Evolutionary conservation across 805 yeast genomes (phyloP), one percentile per base, ranked within the genome.

Genomic region (Lipomyces chichibuensis): DNA sequence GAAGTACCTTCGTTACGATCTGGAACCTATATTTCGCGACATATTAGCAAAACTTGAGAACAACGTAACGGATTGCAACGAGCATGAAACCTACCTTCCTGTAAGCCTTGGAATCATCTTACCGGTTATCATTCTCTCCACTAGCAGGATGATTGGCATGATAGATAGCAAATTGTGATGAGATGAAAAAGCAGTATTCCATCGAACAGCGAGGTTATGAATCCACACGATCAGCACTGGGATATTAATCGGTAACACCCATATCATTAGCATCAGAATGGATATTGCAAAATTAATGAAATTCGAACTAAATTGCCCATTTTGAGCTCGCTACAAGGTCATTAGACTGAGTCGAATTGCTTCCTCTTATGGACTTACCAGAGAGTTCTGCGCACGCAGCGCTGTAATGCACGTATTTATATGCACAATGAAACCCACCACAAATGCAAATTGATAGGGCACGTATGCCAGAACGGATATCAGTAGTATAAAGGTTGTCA

Each of bases 141-240:
- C 84, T 52, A 90, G 74, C 9, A 87, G 67, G 8, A 92, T 81
- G 1, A 90, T 86, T 0, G 97, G 97, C 14, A 88, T 78, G 29
- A 92, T 84, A 0, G 97, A 89, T 62, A 92, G 77, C 54, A 90
- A 80, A 74, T 91, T 92, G 76, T 93, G 97, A 76, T 92, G 96
- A 0, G 97, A 89, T 5, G 90, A 85, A 74, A 92, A 92, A 20
- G 96, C 92, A 0, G 95, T 90, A 64, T 83, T 84, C 96, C 97
- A 91, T 71, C 83, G 85, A 23, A 91, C 83, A 0, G 89, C 83
- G 66, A 92, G 80, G 74, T 92, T 90, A 74, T 91, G 97, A 43
- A 90, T 79, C 81, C 92, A 92, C 1, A 92, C 97, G 65, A 92
- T 80, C 35, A 92, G 75, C 1, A 90, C 86, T 0, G 97, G 97